Conservation (phyloP, 129 eudicot species). For the Centella asiatica region DNA sequence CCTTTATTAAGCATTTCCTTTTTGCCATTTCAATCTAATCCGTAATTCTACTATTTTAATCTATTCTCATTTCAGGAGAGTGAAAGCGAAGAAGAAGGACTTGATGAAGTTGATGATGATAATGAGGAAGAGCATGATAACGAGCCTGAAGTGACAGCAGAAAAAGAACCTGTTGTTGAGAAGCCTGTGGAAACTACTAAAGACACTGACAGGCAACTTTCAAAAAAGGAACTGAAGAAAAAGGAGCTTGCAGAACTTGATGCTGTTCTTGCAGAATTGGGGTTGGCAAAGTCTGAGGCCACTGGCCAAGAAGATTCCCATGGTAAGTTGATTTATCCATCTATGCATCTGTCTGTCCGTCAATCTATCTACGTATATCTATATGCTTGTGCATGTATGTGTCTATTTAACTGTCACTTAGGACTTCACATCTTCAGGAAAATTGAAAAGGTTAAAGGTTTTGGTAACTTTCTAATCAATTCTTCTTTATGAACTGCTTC, state of each 20-base stretch:
- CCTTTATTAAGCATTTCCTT: neutral
- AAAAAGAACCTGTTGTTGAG: conserved; percentile 36
- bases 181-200: conserved; percentile 60
- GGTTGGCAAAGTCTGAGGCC: conserved; percentile 31
- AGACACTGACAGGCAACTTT: conserved; percentile 79
- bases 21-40: neutral
- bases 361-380: neutral
- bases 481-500: no score
- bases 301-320: conserved; percentile 35
- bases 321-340: conserved; percentile 28
- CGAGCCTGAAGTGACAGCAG: conserved; percentile 46
- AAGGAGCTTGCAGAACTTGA: conserved; percentile 96
- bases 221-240: conserved; percentile 83
- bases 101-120: conserved; percentile 72
- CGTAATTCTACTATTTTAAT: neutral
- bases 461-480: no score
- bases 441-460: no score
- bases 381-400: no score
- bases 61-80: conserved; percentile 52
- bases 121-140: conserved; percentile 75
- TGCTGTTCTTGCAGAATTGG: conserved; percentile 77
- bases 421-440: no score
- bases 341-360: neutral
- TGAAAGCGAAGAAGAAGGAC: conserved; percentile 82
- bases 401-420: no score